Percentiles rank a stretch among this genome's conserved stretches.
These are phyloP conservation scores for Mitosporidium daphniae DNA, from an alignment of 371 early-diverging fungal genomes.

Conservation along the genomic window DNA sequence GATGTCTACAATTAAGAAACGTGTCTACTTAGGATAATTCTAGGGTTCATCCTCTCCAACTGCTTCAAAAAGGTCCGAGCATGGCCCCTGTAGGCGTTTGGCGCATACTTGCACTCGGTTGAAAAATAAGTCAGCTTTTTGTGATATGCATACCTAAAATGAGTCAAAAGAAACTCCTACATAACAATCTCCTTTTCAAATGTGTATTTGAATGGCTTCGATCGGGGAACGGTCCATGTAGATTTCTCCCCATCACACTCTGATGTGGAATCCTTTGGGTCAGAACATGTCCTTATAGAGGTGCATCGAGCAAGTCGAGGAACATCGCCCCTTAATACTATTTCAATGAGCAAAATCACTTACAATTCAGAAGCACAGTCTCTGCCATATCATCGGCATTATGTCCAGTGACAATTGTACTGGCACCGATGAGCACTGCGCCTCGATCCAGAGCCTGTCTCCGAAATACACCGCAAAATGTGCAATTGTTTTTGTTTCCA, in stretches of 20 bases:
- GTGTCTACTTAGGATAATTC: slow-evolving; percentile 37
- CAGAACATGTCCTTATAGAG: slow-evolving; percentile 44
- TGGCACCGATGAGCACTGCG: slow-evolving; percentile 43
- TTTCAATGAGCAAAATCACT: slow-evolving; percentile 4
- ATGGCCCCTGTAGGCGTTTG: slow-evolving; percentile 88
- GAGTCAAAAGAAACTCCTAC: too few relatives aligned
- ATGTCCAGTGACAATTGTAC: slow-evolving; percentile 93
- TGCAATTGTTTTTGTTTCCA: slow-evolving; percentile 89
- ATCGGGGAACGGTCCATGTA: slow-evolving; percentile 26
- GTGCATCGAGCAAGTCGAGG: slow-evolving; percentile 74
- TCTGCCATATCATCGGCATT: slow-evolving; percentile 99
- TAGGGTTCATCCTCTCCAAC: slow-evolving; percentile 61
- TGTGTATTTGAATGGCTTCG: slow-evolving; percentile 93
- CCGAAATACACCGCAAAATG: slow-evolving; percentile 95
- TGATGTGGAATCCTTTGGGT: too few relatives aligned
- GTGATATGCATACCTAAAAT: slow-evolving; percentile 95
- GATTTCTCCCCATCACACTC: slow-evolving; percentile 15
- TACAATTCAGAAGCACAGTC: slow-evolving; percentile 92
- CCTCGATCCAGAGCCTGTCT: slow-evolving; percentile 91
- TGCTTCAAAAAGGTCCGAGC: slow-evolving; percentile 84
- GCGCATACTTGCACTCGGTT: slow-evolving; percentile 92
- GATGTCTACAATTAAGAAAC: slow-evolving; percentile 1
- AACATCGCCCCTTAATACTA: slow-evolving; percentile 81
- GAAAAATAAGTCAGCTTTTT: slow-evolving; percentile 92
- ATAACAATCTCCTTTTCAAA: slow-evolving; percentile 99